A percentile compares a stretch with the other conserved stretches of the same genome.
These are phyloP conservation scores for Termitomyces sp. DNA, from an alignment of 768 basidiomycete species.

Conservation along the genomic window DNA sequence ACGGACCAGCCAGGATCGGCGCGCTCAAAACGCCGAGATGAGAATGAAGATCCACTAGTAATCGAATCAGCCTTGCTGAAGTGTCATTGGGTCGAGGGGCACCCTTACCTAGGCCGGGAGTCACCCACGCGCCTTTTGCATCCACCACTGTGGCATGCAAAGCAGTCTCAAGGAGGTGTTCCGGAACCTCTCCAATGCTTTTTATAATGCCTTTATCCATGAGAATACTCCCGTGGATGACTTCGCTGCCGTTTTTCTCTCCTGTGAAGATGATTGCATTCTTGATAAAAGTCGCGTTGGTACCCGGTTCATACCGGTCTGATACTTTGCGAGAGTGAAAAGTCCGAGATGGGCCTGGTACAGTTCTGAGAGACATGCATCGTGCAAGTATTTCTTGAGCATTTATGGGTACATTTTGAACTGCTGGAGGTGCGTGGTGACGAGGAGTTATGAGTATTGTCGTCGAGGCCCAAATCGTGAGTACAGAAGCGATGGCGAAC, in stretches of 20 bases:
- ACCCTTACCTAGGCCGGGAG: constrained; percentile 57
- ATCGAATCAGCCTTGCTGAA: constrained; percentile 21
- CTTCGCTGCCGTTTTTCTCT: constrained; percentile 49
- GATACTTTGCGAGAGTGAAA: constrained; percentile 48
- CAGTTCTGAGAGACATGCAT: constrained; percentile 53
- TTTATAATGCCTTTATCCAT: constrained; percentile 67
- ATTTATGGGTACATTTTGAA: constrained; percentile 21
- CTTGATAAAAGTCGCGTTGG: constrained; percentile 62
- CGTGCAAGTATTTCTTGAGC: constrained; percentile 35
- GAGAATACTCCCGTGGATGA: constrained; percentile 62
- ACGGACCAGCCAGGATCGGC: constrained; percentile 51
- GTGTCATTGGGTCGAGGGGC: neutral
- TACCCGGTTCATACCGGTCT: constrained; percentile 67
- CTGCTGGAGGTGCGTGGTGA: neutral
- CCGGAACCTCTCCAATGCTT: constrained; percentile 53
- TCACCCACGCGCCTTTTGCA: constrained; percentile 66
- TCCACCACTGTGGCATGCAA: constrained; percentile 55
- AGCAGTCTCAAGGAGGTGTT: constrained; percentile 32
- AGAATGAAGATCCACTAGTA: constrained; percentile 70
- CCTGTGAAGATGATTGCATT: constrained; percentile 73
- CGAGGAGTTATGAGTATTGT: constrained; percentile 8
- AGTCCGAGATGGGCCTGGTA: constrained; percentile 37
- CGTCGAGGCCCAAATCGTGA: constrained; percentile 16
- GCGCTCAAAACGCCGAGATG: constrained; percentile 73
- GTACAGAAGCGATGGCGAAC: constrained; percentile 12